Evolutionary conservation across 208 protist genomes (phyloP).

Genomic region (Leishmania major): DNA sequence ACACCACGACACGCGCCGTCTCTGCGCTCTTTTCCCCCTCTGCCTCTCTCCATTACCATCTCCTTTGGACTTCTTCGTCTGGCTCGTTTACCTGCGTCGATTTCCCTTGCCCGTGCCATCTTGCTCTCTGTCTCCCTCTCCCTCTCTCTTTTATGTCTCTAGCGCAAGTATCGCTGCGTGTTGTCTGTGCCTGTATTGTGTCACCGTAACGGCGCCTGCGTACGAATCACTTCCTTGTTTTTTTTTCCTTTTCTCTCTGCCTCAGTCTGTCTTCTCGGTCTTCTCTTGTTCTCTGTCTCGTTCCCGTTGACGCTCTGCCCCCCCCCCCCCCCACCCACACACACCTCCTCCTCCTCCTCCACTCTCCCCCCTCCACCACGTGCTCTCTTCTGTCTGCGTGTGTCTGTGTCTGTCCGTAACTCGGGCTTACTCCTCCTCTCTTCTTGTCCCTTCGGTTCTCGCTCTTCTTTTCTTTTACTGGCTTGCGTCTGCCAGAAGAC

Average conservation of each 20-base stretch:
- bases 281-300: no score
- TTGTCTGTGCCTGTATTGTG: neutral
- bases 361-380: neutral
- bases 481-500: neutral
- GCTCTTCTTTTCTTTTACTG: neutral
- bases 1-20: no score
- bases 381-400: neutral
- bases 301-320: no score
- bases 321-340: no score
- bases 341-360: neutral
- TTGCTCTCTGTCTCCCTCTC: neutral
- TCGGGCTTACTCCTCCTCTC: no score
- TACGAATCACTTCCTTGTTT: no score
- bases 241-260: no score
- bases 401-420: neutral
- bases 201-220: no score
- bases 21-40: no score
- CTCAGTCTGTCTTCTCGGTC: no score
- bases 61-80: neutral
- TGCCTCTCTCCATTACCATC: no score
- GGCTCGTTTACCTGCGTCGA: neutral
- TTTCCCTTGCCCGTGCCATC: neutral
- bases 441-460: neutral
- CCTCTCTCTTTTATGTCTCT: neutral
- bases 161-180: neutral